These are phyloP conservation scores for Tillandsia fasciculata DNA, from an alignment of 176 grass and related monocot species.

Conservation along the genomic window DNA sequence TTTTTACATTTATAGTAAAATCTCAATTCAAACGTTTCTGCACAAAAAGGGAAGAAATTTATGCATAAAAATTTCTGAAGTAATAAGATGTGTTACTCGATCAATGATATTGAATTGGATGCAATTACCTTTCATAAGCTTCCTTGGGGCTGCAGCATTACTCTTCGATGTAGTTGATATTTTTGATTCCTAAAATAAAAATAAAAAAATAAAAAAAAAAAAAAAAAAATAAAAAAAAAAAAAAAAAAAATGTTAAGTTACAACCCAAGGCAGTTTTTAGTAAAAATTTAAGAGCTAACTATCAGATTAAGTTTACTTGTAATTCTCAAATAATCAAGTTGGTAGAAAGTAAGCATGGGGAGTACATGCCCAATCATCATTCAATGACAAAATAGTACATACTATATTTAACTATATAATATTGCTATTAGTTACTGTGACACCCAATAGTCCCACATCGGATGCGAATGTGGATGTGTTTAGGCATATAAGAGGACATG, in stretches of 20 bases:
- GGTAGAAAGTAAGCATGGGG: not conserved
- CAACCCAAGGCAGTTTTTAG: too few species aligned
- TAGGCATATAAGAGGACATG: too few species aligned
- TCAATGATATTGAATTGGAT: not conserved
- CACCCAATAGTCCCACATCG: too few species aligned
- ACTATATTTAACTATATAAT: not conserved
- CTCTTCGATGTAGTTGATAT: not conserved
- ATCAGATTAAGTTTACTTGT: not conserved
- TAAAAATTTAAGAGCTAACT: not conserved
- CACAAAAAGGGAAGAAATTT: not conserved
- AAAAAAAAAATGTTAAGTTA: not conserved
- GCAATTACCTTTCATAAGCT: slow-evolving; percentile 11
- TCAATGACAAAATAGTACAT: not conserved
- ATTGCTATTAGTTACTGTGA: not conserved
- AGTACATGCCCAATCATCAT: not conserved
- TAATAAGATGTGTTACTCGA: too few species aligned
- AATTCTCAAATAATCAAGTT: not conserved
- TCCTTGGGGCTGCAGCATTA: slow-evolving; percentile 1
- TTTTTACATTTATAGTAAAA: slow-evolving; percentile 40
- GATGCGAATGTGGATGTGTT: too few species aligned
- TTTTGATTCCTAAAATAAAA: slow-evolving; percentile 9
- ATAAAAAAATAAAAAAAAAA: too few species aligned
- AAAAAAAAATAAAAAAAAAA: not conserved
- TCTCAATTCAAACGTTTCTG: slow-evolving; percentile 21
- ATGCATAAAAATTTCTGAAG: not conserved